A percentile compares a stretch with the other conserved stretches of the same genome.
Evolutionary conservation across 2,329 filamentous ascomycete genomes (phyloP).

Genomic region (Mycogone perniciosa): DNA sequence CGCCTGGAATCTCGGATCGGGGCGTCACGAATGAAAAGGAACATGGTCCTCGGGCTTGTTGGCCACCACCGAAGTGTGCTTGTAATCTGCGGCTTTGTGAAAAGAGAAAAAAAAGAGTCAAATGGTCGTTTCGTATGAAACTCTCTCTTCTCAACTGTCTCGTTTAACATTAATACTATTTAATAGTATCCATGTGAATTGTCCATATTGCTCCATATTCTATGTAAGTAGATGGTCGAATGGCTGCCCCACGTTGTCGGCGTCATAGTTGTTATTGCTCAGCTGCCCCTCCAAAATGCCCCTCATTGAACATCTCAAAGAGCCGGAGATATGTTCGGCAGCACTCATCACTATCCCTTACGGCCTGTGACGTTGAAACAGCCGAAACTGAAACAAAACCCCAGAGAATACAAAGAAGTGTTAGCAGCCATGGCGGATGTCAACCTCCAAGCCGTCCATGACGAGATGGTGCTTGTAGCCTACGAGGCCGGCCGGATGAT

Average conservation of each 20-base stretch:
- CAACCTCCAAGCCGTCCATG: slow-evolving; percentile 55
- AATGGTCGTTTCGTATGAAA: too few species aligned
- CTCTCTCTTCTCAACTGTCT: too few species aligned
- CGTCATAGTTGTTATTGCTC: background rate
- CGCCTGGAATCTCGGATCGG: too few species aligned
- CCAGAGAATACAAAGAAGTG: background rate
- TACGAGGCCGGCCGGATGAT: slow-evolving; percentile 61
- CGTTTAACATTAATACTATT: too few species aligned
- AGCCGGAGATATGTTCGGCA: background rate
- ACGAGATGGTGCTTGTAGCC: slow-evolving; percentile 54
- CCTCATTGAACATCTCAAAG: background rate
- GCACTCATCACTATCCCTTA: too few species aligned
- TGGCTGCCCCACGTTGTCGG: slow-evolving; percentile 2
- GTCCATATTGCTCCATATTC: too few species aligned
- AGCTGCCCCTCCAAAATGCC: slow-evolving; percentile 9
- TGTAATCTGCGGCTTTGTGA: too few species aligned
- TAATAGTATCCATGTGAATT: too few species aligned
- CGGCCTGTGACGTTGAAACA: background rate
- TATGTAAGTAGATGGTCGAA: background rate
- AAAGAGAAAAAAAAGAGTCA: too few species aligned
- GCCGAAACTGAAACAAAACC: background rate
- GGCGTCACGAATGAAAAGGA: too few species aligned
- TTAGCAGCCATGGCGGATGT: slow-evolving; percentile 43
- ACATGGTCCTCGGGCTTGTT: too few species aligned
- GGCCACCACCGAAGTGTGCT: too few species aligned